phyloP scores from a whole-genome alignment of 805 yeast species.

The Trichomonascus vanleenenianus region DNA sequence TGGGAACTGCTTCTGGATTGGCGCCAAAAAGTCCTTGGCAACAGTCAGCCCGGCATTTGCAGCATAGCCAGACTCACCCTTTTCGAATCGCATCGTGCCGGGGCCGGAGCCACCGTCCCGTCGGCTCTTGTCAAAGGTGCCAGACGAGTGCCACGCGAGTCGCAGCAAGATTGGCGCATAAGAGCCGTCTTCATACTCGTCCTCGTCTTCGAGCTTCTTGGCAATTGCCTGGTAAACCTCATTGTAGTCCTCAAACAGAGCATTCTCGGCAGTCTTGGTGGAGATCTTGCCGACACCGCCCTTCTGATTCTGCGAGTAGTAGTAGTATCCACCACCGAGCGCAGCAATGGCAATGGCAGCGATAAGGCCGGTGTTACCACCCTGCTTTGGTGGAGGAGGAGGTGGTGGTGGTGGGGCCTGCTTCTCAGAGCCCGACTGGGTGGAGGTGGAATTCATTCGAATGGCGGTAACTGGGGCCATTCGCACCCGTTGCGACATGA shows the following conservation, averaged over 20 bases:
- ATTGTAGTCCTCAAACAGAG: slow-evolving; percentile 53
- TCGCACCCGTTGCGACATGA: neutral
- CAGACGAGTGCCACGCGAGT: slow-evolving; percentile 75
- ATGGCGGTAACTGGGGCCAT: neutral
- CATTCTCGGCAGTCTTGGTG: slow-evolving; percentile 25
- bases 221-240: slow-evolving; percentile 74
- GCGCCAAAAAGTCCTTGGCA: slow-evolving; percentile 49
- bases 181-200: slow-evolving; percentile 54
- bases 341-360: slow-evolving; percentile 18
- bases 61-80: slow-evolving; percentile 44
- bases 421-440: neutral
- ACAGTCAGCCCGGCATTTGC: slow-evolving; percentile 59
- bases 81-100: slow-evolving; percentile 50
- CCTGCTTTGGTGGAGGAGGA: slow-evolving; percentile 7
- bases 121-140: slow-evolving; percentile 55
- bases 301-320: slow-evolving; percentile 22
- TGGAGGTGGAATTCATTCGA: slow-evolving; percentile 7
- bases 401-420: slow-evolving; percentile 8
- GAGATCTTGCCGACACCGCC: slow-evolving; percentile 28
- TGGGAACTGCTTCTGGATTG: slow-evolving; percentile 48
- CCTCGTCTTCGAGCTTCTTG: slow-evolving; percentile 36
- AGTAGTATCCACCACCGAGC: slow-evolving; percentile 27
- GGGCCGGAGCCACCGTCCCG: slow-evolving; percentile 49
- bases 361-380: slow-evolving; percentile 2
- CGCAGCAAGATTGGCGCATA: slow-evolving; percentile 68